Evolutionary conservation across 2,329 filamentous ascomycete genomes (phyloP), one percentile per base, ranked within the genome.

Genomic region (Epichloe aotearoae): DNA sequence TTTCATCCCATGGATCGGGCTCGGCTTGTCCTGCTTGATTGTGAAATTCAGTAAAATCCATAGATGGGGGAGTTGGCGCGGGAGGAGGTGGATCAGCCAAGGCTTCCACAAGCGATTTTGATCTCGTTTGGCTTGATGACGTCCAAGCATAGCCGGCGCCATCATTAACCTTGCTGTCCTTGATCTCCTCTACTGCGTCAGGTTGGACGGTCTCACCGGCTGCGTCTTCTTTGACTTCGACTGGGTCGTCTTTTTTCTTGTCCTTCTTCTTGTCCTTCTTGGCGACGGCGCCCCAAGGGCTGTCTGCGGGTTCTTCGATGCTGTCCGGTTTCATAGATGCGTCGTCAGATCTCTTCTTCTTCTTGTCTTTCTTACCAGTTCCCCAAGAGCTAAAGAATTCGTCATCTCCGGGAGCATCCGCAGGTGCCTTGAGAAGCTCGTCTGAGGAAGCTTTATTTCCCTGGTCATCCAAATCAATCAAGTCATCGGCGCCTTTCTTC

Each of bases 311-410:
- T 52, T 74, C 72, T 55, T 74, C 70, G 43, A 68, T 66, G 26
- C 63, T 62, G 53, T 72, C 67, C 37, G 66, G 67, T 54, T 69
- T 70, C 54, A 67, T 61, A 49, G 60, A 62, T 50, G 59, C 56
- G 49, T 62, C 59, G 40, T 62, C 58, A 44, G 51, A 49, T 15
- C 46, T 61, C 40, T 67, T 66, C 52, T 69, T 70, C 50, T 66
- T 64, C 58, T 68, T 68, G 51, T 68, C 61, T 54, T 78, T 79
- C 59, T 78, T 78, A 11, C 70, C 67, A 48, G 73, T 77, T 34
- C 73, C 75, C 70, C 78, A 81, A 46, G 74, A 73, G 53, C 69
- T 73, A 61, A 78, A 79, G 56, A 78, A 77, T 52, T 75, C 75
- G 50, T 77, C 74, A 41, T 70, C 69, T 14, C 61, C 65, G 37